phyloP scores from a whole-genome alignment of 2,329 filamentous ascomycete genomes.

The Aspergillus uvarum region DNA sequence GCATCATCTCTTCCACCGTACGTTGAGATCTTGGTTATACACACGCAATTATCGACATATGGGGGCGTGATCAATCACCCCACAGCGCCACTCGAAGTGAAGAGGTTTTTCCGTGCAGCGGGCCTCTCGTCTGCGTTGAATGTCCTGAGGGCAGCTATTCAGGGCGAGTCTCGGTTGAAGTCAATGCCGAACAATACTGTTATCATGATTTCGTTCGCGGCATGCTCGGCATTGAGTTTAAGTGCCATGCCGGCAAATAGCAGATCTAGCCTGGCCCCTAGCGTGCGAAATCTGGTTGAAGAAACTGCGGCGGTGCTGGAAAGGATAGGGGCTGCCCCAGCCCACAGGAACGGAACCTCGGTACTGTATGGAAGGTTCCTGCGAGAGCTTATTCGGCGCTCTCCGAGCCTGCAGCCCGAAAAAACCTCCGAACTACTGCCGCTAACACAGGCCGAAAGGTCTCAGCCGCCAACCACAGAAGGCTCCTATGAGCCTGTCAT shows the following conservation, averaged over 20 bases:
- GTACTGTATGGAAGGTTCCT: slow-evolving; percentile 59
- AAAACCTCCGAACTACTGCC: slow-evolving; percentile 13
- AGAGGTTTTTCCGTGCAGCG: slow-evolving; percentile 70
- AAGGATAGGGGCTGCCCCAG: slow-evolving; percentile 64
- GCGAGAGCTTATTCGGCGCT: slow-evolving; percentile 48
- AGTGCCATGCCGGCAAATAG: slow-evolving; percentile 59
- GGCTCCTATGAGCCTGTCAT: slow-evolving; percentile 22
- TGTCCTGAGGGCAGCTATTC: slow-evolving; percentile 70
- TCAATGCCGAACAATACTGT: slow-evolving; percentile 79
- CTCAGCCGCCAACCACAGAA: slow-evolving; percentile 16
- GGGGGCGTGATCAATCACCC: slow-evolving; percentile 73
- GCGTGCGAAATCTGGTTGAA: slow-evolving; percentile 63
- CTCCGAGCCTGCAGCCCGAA: slow-evolving; percentile 21
- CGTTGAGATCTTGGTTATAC: slow-evolving; percentile 71
- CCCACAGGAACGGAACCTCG: slow-evolving; percentile 67
- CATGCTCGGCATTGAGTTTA: slow-evolving; percentile 66
- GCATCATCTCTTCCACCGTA: slow-evolving; percentile 61
- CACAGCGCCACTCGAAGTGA: slow-evolving; percentile 67
- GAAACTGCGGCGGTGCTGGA: slow-evolving; percentile 69
- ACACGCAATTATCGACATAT: slow-evolving; percentile 73
- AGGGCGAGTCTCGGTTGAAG: slow-evolving; percentile 66
- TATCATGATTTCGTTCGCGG: slow-evolving; percentile 76
- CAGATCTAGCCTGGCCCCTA: slow-evolving; percentile 59
- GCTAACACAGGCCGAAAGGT: slow-evolving; percentile 14
- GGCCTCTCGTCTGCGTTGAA: slow-evolving; percentile 72